Conservation (phyloP, 2,329 filamentous ascomycete genomes). For the Sporothrix pallida region DNA sequence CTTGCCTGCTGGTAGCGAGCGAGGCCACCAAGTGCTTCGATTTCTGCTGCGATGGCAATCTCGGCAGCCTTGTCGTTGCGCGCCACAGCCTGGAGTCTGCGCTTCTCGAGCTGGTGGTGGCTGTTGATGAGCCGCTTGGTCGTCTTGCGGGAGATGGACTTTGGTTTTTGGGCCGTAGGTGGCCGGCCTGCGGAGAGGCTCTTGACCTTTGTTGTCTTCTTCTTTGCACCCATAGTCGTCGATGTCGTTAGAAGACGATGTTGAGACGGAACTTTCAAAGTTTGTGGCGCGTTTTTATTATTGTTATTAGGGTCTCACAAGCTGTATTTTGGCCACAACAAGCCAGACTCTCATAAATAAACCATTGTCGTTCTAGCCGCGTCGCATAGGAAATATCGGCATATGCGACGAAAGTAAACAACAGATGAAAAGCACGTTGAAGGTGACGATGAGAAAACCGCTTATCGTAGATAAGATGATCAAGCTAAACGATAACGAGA, state of each 20-base stretch:
- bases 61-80: slow-evolving; percentile 59
- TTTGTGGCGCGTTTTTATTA: not conserved
- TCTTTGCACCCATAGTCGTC: slow-evolving; percentile 56
- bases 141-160: slow-evolving; percentile 68
- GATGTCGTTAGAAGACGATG: not conserved
- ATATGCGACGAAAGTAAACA: slow-evolving; percentile 21
- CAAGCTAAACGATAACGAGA: slow-evolving; percentile 8
- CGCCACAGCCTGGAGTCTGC: slow-evolving; percentile 59
- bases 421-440: not conserved
- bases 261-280: not conserved
- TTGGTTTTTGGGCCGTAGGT: slow-evolving; percentile 57
- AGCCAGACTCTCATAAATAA: not conserved
- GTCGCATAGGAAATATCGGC: not conserved
- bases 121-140: slow-evolving; percentile 69
- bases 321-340: not conserved
- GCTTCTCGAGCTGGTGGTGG: slow-evolving; percentile 69
- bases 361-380: not conserved
- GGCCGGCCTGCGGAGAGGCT: slow-evolving; percentile 61
- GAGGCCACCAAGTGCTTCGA: slow-evolving; percentile 65
- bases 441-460: not conserved
- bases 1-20: slow-evolving; percentile 70
- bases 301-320: not conserved
- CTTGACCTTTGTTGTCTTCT: slow-evolving; percentile 48
- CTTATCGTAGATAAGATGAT: slow-evolving; percentile 19
- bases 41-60: slow-evolving; percentile 56